Base-by-base conservation (phyloP, 305 asterid species). In the Withania somnifera region DNA sequence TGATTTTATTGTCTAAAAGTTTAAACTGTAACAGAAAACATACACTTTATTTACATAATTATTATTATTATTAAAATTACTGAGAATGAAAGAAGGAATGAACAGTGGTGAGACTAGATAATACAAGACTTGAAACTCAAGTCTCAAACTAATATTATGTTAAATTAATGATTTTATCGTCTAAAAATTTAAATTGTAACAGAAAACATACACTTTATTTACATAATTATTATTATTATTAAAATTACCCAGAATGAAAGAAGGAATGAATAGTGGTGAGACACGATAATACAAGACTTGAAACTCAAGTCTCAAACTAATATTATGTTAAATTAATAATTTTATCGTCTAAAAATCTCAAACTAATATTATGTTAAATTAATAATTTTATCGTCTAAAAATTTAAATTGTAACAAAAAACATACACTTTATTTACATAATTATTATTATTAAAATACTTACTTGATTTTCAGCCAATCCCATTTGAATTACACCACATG, bases 401-500 rank as follows among this genome's bases (percentile, higher is more conserved):
- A 1, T 6, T 45, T 71, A 45, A 24, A 14, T 0, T 4, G 1
- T 28, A 15, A 3, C 5, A 45, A 1, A 69, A 2, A 5, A 40
- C 14, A 20, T 2, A 51, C 54, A 0, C 0, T 11, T 11, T 53
- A 34, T 14, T 32, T 66, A 13, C 6, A 26, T 61, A 13, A n/a
- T n/a, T n/a, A 36, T 36, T 34, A 34, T 9, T 22, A 19, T 2
- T 9, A 1, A 1, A 7, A 26, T n/a, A n/a, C n/a, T n/a, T 81
- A 93, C 97, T 88, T 94, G 97, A 81, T 94, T 94, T 82, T 94
- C 97, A 7, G 98, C 98, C 78, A 94, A 89, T 26, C 98, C 98
- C 97, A 94, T 94, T 61, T 94, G 98, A 17, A 94, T 90, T 47
- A 94, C 97, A 13, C 98, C 98, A 11, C 83, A 71, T 10, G 98